phyloP scores from a whole-genome alignment of 257 asterid genomes.

The Asclepias syriaca region DNA sequence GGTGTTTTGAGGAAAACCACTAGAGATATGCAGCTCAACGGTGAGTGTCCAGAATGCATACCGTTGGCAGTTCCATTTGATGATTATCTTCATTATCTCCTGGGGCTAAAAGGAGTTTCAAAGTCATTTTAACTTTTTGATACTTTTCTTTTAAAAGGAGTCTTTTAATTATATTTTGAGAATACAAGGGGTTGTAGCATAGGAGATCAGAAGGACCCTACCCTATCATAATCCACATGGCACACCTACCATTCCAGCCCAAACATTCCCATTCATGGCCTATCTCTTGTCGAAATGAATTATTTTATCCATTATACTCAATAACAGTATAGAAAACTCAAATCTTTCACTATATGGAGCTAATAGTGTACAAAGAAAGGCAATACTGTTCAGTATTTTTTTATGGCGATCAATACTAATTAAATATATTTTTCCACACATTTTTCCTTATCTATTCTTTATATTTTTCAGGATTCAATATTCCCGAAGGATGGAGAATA shows the following conservation, averaged over 20 bases:
- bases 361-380: background rate
- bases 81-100: constrained; percentile 12
- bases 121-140: constrained; percentile 8
- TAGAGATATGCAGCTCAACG: constrained; percentile 41
- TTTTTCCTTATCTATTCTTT: background rate
- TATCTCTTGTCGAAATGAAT: constrained; percentile 26
- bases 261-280: constrained; percentile 33
- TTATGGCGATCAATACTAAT: background rate
- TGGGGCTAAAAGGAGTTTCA: constrained; percentile 9
- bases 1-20: constrained; percentile 52
- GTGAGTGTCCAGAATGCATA: constrained; percentile 22
- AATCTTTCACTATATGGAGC: constrained; percentile 7
- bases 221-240: constrained; percentile 43
- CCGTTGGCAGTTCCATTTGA: background rate
- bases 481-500: constrained; percentile 97
- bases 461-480: constrained; percentile 54
- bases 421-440: background rate
- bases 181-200: constrained; percentile 1
- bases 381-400: background rate
- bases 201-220: constrained; percentile 29
- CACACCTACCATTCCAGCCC: constrained; percentile 44
- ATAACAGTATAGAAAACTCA: background rate
- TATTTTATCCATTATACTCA: constrained; percentile 10
- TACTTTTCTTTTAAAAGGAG: constrained; percentile 9
- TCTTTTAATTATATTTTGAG: constrained; percentile 3